Evolutionary conservation across 2,329 filamentous ascomycete species (phyloP).

Genomic region (Coniochaeta sp.): DNA sequence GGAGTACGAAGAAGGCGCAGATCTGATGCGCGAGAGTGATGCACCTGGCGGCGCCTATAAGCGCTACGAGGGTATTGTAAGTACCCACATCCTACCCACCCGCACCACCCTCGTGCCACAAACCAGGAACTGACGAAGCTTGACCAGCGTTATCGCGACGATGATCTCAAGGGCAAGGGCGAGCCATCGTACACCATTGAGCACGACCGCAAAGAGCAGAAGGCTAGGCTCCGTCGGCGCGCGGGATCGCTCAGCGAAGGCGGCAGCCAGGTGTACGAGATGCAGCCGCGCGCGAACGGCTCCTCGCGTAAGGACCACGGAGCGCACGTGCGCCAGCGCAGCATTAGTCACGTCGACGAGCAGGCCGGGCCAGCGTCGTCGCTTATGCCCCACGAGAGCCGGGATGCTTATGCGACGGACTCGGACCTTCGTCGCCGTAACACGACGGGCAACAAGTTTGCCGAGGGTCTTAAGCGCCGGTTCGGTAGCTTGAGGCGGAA

Average conservation of each 20-base stretch:
- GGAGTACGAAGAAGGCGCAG: constrained; percentile 76
- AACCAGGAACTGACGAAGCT: constrained; percentile 4
- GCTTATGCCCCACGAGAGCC: constrained; percentile 9
- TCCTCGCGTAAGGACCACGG: constrained; percentile 13
- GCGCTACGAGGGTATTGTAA: constrained; percentile 65
- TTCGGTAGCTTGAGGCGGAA: constrained; percentile 45
- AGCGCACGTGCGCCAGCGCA: constrained; percentile 30
- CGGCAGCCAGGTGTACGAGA: constrained; percentile 33
- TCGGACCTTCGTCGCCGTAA: constrained; percentile 27
- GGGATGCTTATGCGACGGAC: constrained; percentile 13
- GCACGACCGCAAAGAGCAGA: constrained; percentile 55
- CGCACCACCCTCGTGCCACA: not conserved
- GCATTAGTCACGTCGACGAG: constrained; percentile 29
- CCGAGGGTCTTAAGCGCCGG: constrained; percentile 44
- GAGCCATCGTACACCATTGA: constrained; percentile 65
- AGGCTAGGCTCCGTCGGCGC: constrained; percentile 23
- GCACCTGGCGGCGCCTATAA: constrained; percentile 67
- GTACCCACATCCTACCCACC: constrained; percentile 17
- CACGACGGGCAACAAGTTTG: constrained; percentile 34
- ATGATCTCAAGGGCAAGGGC: constrained; percentile 77
- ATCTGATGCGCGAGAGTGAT: constrained; percentile 70
- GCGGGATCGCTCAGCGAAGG: constrained; percentile 15
- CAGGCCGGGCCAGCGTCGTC: not conserved
- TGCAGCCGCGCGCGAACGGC: constrained; percentile 28
- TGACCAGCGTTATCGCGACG: constrained; percentile 57